A percentile compares a stretch with the other conserved stretches of the same genome.
phyloP scores from a whole-genome alignment of 306 rosid genomes.

The Trifolium pratense region DNA sequence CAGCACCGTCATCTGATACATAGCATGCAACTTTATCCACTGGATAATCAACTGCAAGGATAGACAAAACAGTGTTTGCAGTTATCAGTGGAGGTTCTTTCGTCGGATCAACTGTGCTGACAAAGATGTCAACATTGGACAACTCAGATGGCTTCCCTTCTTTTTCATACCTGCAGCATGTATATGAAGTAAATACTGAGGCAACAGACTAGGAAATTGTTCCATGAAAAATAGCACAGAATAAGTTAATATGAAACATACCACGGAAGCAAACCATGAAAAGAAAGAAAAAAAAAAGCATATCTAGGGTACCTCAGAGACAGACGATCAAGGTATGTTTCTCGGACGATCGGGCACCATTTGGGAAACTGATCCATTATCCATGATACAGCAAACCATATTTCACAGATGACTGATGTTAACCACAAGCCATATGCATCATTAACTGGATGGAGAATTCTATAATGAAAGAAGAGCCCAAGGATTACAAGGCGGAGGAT shows the following conservation, averaged over 20 bases:
- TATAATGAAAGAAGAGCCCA: slow-evolving; percentile 71
- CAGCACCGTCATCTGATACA: slow-evolving; percentile 94
- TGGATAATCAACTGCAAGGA: slow-evolving; percentile 81
- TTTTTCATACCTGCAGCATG: slow-evolving; percentile 67
- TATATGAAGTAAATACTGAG: slow-evolving; percentile 25
- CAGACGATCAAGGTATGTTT: slow-evolving; percentile 83
- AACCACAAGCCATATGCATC: slow-evolving; percentile 86
- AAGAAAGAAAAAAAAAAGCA: not conserved
- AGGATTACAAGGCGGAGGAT: slow-evolving; percentile 70
- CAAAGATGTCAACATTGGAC: slow-evolving; percentile 69
- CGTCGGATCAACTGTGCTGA: slow-evolving; percentile 82
- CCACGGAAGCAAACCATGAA: not conserved
- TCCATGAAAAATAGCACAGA: slow-evolving; percentile 5
- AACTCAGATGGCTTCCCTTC: slow-evolving; percentile 81
- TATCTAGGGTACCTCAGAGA: slow-evolving; percentile 59
- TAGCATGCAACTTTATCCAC: slow-evolving; percentile 81
- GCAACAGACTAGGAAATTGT: slow-evolving; percentile 4
- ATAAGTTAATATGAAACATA: not conserved
- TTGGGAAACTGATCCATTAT: slow-evolving; percentile 88
- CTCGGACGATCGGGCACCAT: slow-evolving; percentile 78
- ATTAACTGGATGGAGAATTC: slow-evolving; percentile 77
- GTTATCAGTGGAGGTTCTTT: slow-evolving; percentile 87
- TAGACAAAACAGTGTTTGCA: slow-evolving; percentile 80
- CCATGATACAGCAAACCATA: slow-evolving; percentile 91
- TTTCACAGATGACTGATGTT: slow-evolving; percentile 85